Conservation (phyloP, 129 eudicot species). For the Flaveria trinervia region DNA sequence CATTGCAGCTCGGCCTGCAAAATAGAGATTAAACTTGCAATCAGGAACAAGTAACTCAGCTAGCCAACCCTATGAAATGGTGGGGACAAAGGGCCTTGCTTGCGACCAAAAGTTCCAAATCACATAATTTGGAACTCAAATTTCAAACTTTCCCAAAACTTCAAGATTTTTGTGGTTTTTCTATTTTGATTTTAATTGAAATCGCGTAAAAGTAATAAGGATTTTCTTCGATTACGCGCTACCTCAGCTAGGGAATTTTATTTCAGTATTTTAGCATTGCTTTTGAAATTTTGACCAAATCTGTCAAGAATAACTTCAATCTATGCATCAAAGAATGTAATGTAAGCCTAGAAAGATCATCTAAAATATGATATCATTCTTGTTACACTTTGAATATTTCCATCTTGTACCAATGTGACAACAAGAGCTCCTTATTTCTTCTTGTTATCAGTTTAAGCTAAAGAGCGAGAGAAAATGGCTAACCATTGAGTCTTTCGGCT, state of each 20-base stretch:
- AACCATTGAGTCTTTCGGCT: conserved; percentile 92
- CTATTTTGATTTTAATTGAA: neutral
- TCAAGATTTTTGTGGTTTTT: neutral
- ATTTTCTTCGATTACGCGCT: neutral
- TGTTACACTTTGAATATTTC: neutral
- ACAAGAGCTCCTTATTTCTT: neutral
- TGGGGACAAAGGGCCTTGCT: neutral
- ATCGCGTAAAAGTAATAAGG: neutral
- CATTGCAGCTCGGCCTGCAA: conserved; percentile 98
- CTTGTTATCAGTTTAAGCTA: neutral
- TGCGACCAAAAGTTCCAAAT: neutral
- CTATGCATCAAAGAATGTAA: neutral
- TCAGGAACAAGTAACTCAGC: neutral
- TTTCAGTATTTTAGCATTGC: neutral
- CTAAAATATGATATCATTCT: neutral
- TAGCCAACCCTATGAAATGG: neutral
- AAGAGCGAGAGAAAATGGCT: conserved; percentile 7
- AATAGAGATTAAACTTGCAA: neutral
- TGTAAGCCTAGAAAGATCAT: neutral
- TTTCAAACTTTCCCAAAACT: neutral
- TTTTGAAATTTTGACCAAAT: neutral
- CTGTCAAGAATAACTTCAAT: neutral
- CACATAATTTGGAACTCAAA: neutral
- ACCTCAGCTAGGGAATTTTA: neutral
- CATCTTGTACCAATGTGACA: neutral